phyloP scores from a whole-genome alignment of 73 alveolate genomes.

The Symbiodinium natans region DNA sequence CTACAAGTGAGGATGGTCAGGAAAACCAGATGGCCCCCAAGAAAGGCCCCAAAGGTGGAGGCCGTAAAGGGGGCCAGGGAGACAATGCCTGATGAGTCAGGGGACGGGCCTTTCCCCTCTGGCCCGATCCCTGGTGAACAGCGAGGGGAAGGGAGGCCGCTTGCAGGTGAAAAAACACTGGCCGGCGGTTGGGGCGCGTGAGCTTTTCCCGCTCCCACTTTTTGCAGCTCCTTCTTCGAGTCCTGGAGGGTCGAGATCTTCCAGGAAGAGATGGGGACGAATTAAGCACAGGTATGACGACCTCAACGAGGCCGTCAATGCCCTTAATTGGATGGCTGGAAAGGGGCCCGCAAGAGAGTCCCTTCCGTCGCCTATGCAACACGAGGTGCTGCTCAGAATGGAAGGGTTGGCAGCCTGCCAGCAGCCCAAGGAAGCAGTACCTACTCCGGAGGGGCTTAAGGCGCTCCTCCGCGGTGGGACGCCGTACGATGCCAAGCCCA shows the following conservation, averaged over 20 bases:
- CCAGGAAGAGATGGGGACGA: neutral
- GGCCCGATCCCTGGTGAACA: neutral
- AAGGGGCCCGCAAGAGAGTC: too few species aligned
- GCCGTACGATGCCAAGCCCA: neutral
- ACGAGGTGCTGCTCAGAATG: neutral
- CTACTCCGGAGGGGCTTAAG: neutral
- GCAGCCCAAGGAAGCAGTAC: neutral
- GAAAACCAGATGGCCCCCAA: neutral
- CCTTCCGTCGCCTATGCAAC: neutral
- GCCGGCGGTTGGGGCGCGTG: neutral
- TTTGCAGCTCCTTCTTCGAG: neutral
- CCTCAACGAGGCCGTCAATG: neutral
- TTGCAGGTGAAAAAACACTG: neutral
- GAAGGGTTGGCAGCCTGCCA: neutral
- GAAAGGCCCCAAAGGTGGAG: neutral
- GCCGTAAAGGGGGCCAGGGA: neutral
- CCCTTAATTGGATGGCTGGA: constrained; percentile 40
- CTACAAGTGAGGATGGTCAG: neutral
- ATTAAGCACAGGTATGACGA: neutral
- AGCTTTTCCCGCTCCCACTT: constrained; percentile 21
- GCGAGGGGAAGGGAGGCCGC: neutral
- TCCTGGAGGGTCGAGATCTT: neutral
- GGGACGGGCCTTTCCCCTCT: neutral
- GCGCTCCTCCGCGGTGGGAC: constrained; percentile 57
- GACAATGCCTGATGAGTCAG: neutral